Evolutionary conservation across 2,329 filamentous ascomycete species (phyloP).

Genomic region (Alternaria novae-zelandiae): DNA sequence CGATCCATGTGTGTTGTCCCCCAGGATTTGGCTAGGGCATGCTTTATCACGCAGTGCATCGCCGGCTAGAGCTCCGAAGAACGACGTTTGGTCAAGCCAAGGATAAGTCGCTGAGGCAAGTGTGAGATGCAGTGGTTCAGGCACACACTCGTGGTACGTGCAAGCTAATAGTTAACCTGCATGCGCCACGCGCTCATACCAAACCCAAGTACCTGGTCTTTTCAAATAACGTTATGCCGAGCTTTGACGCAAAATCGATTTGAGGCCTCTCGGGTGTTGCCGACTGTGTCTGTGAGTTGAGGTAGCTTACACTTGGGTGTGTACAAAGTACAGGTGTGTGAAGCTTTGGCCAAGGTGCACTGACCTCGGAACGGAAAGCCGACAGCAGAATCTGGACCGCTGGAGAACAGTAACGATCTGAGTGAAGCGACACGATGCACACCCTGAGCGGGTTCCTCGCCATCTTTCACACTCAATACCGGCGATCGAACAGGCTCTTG

Average conservation of each 20-base stretch:
- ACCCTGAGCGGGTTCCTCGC: too few species aligned
- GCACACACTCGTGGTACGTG: neutral
- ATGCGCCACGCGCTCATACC: neutral
- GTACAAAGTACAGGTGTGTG: neutral
- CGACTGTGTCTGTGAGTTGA: accelerated
- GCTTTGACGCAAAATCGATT: neutral
- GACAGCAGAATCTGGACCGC: neutral
- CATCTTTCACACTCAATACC: too few species aligned
- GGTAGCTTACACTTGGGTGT: neutral
- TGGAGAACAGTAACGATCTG: neutral
- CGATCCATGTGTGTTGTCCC: too few species aligned
- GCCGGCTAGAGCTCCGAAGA: too few species aligned
- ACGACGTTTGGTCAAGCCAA: too few species aligned
- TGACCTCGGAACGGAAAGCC: too few species aligned
- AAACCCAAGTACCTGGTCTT: neutral
- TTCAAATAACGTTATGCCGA: neutral
- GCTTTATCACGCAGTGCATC: too few species aligned
- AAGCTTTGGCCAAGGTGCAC: neutral
- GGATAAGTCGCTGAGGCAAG: too few species aligned
- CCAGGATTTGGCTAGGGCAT: too few species aligned
- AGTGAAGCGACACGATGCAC: too few species aligned
- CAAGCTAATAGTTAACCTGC: neutral
- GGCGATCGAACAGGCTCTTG: too few species aligned
- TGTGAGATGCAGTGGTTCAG: too few species aligned
- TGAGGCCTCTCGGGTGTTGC: neutral